Percentiles rank a stretch among this genome's conserved stretches.
phyloP scores from a whole-genome alignment of 768 basidiomycete genomes.

The Termitomyces eurrhizus region DNA sequence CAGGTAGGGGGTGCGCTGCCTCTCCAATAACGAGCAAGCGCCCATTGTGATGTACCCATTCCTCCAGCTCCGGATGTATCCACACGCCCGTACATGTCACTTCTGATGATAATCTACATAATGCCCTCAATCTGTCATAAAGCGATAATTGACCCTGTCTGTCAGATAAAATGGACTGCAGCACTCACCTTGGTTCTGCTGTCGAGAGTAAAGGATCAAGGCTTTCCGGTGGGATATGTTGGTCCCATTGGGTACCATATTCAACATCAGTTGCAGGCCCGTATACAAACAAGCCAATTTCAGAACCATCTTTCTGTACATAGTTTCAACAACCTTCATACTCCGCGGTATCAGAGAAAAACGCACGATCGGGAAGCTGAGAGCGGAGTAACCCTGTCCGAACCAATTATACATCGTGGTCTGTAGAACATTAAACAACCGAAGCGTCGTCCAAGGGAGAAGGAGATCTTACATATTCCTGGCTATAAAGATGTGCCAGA shows the following conservation, averaged over 20 bases:
- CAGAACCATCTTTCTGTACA: slow-evolving; percentile 33
- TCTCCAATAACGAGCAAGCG: slow-evolving; percentile 48
- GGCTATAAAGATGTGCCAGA: slow-evolving; percentile 27
- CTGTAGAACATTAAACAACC: slow-evolving; percentile 14
- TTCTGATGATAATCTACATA: slow-evolving; percentile 30
- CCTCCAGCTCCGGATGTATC: slow-evolving; percentile 35
- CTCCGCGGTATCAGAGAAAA: background rate
- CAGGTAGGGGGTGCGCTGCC: slow-evolving; percentile 52
- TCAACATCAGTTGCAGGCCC: slow-evolving; percentile 21
- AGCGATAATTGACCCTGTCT: background rate
- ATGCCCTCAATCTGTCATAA: slow-evolving; percentile 28
- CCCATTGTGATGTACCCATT: slow-evolving; percentile 46
- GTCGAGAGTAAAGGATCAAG: slow-evolving; percentile 24
- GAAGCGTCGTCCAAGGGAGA: background rate
- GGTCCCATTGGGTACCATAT: slow-evolving; percentile 23
- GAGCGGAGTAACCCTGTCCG: slow-evolving; percentile 27
- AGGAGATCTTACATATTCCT: slow-evolving; percentile 18
- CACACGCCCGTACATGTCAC: slow-evolving; percentile 33
- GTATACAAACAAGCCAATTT: slow-evolving; percentile 26
- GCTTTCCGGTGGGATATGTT: slow-evolving; percentile 23
- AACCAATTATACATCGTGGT: slow-evolving; percentile 29
- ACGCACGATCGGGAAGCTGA: slow-evolving; percentile 29
- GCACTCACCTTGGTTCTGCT: slow-evolving; percentile 36
- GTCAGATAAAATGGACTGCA: background rate
- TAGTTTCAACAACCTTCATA: slow-evolving; percentile 3